phyloP scores from a whole-genome alignment of 176 grass and related monocot genomes.

The Ensete ventricosum region DNA sequence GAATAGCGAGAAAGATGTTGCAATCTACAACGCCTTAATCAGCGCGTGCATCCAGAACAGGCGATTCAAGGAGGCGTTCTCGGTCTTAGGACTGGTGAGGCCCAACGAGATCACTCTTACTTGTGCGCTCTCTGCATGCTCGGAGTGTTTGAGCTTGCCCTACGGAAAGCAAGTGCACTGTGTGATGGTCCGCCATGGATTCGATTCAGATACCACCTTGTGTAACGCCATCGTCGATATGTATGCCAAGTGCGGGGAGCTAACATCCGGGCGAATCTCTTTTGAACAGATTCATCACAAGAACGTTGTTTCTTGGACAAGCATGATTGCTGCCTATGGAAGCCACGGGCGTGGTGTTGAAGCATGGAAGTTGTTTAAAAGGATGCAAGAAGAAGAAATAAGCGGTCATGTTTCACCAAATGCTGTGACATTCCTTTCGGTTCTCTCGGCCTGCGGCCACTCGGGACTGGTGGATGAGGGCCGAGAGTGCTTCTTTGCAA shows the following conservation, averaged over 20 bases:
- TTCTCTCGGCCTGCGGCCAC: conserved; percentile 54
- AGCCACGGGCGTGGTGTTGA: conserved; percentile 27
- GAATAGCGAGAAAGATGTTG: conserved; percentile 29
- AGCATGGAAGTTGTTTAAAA: conserved; percentile 42
- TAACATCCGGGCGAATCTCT: conserved; percentile 7
- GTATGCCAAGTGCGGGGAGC: conserved; percentile 56
- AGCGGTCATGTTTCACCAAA: conserved; percentile 35
- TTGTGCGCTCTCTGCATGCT: conserved; percentile 41
- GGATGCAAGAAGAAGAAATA: conserved; percentile 26
- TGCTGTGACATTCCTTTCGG: conserved; percentile 41
- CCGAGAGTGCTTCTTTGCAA: conserved; percentile 25
- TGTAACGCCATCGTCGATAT: conserved; percentile 60
- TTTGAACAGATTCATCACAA: conserved; percentile 36
- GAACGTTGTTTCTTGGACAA: conserved; percentile 58
- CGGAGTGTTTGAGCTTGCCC: conserved; percentile 17
- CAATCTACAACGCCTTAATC: conserved; percentile 35
- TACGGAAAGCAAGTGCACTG: conserved; percentile 48
- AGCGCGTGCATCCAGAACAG: conserved; percentile 41
- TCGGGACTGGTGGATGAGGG: conserved; percentile 49
- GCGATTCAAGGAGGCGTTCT: conserved; percentile 34
- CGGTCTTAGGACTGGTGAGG: conserved; percentile 16
- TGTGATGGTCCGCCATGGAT: conserved; percentile 27
- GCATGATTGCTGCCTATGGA: conserved; percentile 44
- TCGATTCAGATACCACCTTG: conserved; percentile 37
- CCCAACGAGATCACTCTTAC: conserved; percentile 34